Conservation (phyloP, 1,284 basidiomycete genomes). For the Puccinia polysora region DNA sequence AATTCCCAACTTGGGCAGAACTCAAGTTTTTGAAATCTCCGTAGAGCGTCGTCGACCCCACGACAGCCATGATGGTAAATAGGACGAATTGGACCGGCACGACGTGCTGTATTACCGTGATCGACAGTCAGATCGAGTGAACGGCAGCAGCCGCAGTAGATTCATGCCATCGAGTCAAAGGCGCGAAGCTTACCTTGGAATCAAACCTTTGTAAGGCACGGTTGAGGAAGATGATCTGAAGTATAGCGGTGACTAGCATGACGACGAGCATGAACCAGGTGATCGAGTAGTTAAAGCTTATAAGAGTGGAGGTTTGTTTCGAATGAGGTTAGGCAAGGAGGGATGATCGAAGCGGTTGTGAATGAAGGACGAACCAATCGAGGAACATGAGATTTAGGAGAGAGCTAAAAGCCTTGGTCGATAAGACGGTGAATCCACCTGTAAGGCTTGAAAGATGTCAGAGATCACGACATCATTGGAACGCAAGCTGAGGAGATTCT, state of each 20-base stretch:
- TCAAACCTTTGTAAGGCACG: slow-evolving; percentile 55
- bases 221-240: slow-evolving; percentile 88
- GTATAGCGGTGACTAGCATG: slow-evolving; percentile 71
- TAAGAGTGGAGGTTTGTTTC: not conserved
- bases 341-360: slow-evolving; percentile 69
- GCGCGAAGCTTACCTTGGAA: slow-evolving; percentile 44
- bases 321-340: slow-evolving; percentile 55
- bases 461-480: no score
- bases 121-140: slow-evolving; percentile 33
- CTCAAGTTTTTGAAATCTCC: slow-evolving; percentile 69
- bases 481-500: not conserved
- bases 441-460: slow-evolving; percentile 9
- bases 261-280: slow-evolving; percentile 58
- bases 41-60: slow-evolving; percentile 87
- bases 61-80: slow-evolving; percentile 68
- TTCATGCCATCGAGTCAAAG: not conserved
- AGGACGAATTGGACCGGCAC: slow-evolving; percentile 93
- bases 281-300: slow-evolving; percentile 48
- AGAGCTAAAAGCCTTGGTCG: slow-evolving; percentile 86
- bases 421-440: slow-evolving; percentile 90
- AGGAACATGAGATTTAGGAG: slow-evolving; percentile 69
- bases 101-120: slow-evolving; percentile 61
- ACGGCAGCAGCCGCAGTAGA: slow-evolving; percentile 33
- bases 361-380: slow-evolving; percentile 67
- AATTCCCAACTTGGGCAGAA: slow-evolving; percentile 72